Base-by-base conservation (phyloP, 2,329 filamentous ascomycete genomes). In the Dactylonectria macrodidyma region DNA sequence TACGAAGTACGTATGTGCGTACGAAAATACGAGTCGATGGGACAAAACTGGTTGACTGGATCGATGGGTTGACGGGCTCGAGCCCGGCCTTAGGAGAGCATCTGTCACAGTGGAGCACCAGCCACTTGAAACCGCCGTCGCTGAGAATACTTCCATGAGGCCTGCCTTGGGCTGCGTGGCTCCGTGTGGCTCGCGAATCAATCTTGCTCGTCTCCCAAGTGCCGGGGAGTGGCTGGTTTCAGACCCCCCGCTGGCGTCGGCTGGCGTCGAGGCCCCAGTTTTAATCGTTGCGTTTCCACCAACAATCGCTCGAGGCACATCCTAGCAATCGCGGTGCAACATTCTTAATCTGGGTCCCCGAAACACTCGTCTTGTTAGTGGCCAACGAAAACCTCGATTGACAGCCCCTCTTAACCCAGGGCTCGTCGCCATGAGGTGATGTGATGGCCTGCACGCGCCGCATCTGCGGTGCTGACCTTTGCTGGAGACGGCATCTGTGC, bases 71-170 rank as follows among this genome's bases (percentile, higher is more conserved):
- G 26, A 59, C 54, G 9, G 52, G n/a, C 61, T 59, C 8, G 41
- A n/a, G 41, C 16, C 50, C 24, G 7, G 33, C 33, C 48, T 59
- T 72, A 71, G 56, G 62, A 65, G 51, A 71, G 58, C 66, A 70
- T 72, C 61, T 68, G 67, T 59, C 47, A 70, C 19, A 24, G 73
- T 72, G 73, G 70, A 66, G 65, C 65, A 7, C 14, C 62, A 68
- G 69, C 59, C 70, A 72, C 70, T 74, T 75, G 73, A 75, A 75
- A 75, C 73, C 73, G 65, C 73, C 72, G 67, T 59, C 64, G 71
- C 65, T 66, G 65, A 57, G 30, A 22, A n/a, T 54, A 19, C 30
- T 34, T 72, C 47, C 50, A 50, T 47, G 52, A 51, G 41, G 52
- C 48, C 26, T 30, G 26, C 26, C 26, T 30, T 30, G 26, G 26